Conservation (phyloP, 2,329 filamentous ascomycete species). For the Sphaerulina populicola region DNA sequence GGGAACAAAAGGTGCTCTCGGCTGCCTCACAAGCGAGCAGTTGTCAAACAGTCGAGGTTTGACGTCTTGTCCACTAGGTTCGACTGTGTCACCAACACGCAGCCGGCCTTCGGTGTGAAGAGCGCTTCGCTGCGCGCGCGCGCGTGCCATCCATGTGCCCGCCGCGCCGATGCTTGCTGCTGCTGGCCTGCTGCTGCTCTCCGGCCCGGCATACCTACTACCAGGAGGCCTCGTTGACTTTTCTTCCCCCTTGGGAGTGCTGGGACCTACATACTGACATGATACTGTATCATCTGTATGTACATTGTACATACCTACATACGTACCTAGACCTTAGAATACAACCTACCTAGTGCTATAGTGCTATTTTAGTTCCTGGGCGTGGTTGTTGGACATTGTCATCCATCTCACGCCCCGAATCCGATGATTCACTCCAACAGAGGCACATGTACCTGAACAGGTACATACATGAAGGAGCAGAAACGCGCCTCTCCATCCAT, state of each 20-base stretch:
- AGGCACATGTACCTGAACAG: too few relatives aligned
- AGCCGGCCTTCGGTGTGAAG: slow-evolving; percentile 9
- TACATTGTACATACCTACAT: too few relatives aligned
- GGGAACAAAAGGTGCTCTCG: too few relatives aligned
- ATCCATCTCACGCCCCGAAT: not conserved
- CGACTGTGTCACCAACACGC: slow-evolving; percentile 15
- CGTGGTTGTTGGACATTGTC: slow-evolving; percentile 7
- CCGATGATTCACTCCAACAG: too few relatives aligned
- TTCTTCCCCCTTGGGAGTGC: too few relatives aligned
- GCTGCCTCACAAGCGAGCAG: slow-evolving; percentile 11
- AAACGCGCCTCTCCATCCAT: not conserved
- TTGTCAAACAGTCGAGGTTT: slow-evolving; percentile 22
- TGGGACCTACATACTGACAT: too few relatives aligned
- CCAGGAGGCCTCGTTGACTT: too few relatives aligned
- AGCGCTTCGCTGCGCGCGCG: slow-evolving; percentile 15
- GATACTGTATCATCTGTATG: too few relatives aligned
- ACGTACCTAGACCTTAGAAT: too few relatives aligned
- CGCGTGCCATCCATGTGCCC: slow-evolving; percentile 14
- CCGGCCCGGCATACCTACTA: not conserved
- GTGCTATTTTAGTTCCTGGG: not conserved
- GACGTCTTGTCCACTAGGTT: slow-evolving; percentile 15
- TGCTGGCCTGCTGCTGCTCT: not conserved
- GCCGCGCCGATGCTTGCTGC: not conserved
- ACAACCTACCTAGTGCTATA: not conserved
- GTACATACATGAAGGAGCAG: too few relatives aligned